Conservation (phyloP, 2,329 filamentous ascomycete species). For the Penicillium glabrum region DNA sequence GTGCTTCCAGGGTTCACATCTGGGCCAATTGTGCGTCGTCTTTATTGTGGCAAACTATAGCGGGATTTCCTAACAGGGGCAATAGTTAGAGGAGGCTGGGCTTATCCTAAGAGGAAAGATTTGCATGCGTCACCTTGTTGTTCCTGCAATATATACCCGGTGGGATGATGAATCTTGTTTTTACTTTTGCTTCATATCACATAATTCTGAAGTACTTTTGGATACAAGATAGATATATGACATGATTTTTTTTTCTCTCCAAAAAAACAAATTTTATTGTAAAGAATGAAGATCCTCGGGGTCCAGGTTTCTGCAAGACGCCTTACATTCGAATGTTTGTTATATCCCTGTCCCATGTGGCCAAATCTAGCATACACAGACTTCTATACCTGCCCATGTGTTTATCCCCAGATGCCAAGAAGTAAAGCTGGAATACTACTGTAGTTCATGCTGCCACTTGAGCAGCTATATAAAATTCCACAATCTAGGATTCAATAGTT, state of each 20-base stretch:
- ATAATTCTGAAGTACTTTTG: too few relatives aligned
- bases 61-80: not conserved
- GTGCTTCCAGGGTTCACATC: not conserved
- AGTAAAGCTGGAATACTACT: not conserved
- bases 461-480: not conserved
- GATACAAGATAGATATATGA: too few relatives aligned
- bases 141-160: not conserved
- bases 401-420: not conserved
- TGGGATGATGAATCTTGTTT: not conserved
- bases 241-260: too few relatives aligned
- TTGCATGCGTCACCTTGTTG: not conserved
- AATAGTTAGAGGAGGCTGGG: not conserved
- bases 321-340: not conserved
- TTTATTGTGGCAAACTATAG: not conserved
- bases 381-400: too few relatives aligned
- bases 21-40: not conserved
- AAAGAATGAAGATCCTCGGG: not conserved
- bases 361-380: not conserved
- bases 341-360: constrained; percentile 1
- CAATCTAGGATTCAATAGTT: not conserved
- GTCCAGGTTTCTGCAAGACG: not conserved
- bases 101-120: not conserved
- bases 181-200: too few relatives aligned
- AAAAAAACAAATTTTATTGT: not conserved
- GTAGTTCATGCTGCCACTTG: not conserved